Evolutionary conservation across 2,329 filamentous ascomycete genomes (phyloP).

Genomic region (Phialophora tarda): DNA sequence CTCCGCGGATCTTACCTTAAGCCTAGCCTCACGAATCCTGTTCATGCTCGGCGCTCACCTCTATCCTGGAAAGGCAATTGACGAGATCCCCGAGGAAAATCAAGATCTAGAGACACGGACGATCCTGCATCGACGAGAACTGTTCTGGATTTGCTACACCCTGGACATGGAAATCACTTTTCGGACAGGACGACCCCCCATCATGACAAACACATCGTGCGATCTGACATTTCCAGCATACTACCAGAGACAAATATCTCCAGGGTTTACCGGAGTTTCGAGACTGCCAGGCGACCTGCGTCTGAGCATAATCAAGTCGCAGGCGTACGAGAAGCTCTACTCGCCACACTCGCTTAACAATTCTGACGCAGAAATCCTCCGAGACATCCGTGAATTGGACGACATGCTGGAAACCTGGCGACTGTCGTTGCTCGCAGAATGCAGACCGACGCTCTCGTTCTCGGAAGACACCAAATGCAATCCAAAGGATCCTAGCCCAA

Average conservation of each 20-base stretch:
- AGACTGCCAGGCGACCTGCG: slow-evolving; percentile 57
- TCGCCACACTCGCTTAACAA: slow-evolving; percentile 57
- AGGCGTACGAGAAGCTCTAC: slow-evolving; percentile 56
- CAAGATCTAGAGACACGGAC: slow-evolving; percentile 18
- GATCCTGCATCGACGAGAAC: slow-evolving; percentile 44
- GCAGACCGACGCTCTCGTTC: slow-evolving; percentile 57
- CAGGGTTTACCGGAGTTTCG: slow-evolving; percentile 37
- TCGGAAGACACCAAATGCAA: slow-evolving; percentile 40
- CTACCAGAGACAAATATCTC: slow-evolving; percentile 46
- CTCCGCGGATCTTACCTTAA: slow-evolving; percentile 52
- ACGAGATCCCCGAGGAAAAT: slow-evolving; percentile 26
- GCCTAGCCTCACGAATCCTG: slow-evolving; percentile 55
- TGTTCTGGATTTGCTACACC: slow-evolving; percentile 63
- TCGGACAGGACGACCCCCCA: slow-evolving; percentile 59
- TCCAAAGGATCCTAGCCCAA: slow-evolving; percentile 37
- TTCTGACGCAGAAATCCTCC: slow-evolving; percentile 60
- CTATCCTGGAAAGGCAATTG: slow-evolving; percentile 27
- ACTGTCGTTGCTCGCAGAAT: slow-evolving; percentile 52
- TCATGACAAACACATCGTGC: slow-evolving; percentile 59
- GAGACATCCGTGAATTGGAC: slow-evolving; percentile 62
- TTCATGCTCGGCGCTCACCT: slow-evolving; percentile 58
- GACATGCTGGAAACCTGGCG: slow-evolving; percentile 64
- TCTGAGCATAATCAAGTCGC: slow-evolving; percentile 60
- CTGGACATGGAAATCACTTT: slow-evolving; percentile 64
- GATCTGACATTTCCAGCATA: slow-evolving; percentile 57